Conservation (phyloP, 768 basidiomycete genomes). For the Suillus americanus region DNA sequence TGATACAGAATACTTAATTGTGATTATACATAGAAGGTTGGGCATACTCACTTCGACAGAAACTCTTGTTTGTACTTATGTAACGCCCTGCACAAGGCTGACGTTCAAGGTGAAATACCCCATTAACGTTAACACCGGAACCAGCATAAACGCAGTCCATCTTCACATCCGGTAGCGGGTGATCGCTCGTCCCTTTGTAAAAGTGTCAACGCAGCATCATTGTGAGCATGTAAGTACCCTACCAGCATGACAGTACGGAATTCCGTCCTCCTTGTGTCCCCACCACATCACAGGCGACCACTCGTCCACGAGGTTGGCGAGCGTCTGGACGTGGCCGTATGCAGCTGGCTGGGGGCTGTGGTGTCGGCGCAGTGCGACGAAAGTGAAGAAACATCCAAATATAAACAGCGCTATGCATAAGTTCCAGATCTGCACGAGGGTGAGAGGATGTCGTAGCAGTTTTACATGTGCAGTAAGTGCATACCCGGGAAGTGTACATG, state of each 20-base stretch:
- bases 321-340: slow-evolving; percentile 34
- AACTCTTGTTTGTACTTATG: not conserved
- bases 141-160: slow-evolving; percentile 2
- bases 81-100: not conserved
- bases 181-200: slow-evolving; percentile 4
- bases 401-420: slow-evolving; percentile 20
- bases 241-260: slow-evolving; percentile 3
- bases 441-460: not conserved
- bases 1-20: not conserved
- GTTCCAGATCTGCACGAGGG: slow-evolving; percentile 23
- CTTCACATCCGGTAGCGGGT: not conserved
- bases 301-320: slow-evolving; percentile 35
- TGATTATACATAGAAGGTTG: not conserved
- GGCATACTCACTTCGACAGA: not conserved
- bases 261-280: slow-evolving; percentile 17
- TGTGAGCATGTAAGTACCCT: too few relatives aligned
- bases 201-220: not conserved
- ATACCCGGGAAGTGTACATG: slow-evolving; percentile 17
- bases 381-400: slow-evolving; percentile 18
- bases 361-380: slow-evolving; percentile 15
- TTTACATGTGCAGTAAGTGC: not conserved
- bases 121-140: too few relatives aligned
- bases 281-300: slow-evolving; percentile 28
- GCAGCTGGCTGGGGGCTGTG: slow-evolving; percentile 29
- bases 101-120: not conserved